Percentiles rank a stretch among this genome's conserved stretches.
phyloP scores from a whole-genome alignment of 257 asterid genomes.

The Primulina eburnea region DNA sequence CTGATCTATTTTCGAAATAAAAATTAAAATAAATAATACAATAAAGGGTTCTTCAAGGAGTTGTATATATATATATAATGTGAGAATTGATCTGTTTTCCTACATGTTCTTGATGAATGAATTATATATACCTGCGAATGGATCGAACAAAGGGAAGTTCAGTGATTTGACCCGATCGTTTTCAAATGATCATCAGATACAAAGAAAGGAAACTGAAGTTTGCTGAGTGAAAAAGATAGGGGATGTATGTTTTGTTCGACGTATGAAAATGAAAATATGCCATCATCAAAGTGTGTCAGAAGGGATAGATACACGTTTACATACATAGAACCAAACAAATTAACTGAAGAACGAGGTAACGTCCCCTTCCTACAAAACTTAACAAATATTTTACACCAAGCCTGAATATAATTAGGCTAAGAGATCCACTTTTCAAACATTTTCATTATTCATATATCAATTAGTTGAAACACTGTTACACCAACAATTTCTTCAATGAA shows the following conservation, averaged over 20 bases:
- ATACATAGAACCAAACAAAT: slow-evolving; percentile 37
- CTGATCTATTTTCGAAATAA: not conserved
- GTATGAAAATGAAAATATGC: slow-evolving; percentile 32
- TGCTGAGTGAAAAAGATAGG: slow-evolving; percentile 35
- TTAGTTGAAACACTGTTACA: too few relatives aligned
- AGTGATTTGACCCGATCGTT: slow-evolving; percentile 62
- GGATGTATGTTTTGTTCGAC: not conserved
- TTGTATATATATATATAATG: too few relatives aligned
- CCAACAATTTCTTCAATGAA: too few relatives aligned
- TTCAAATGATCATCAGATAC: slow-evolving; percentile 54
- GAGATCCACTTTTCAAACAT: not conserved
- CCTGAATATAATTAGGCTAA: slow-evolving; percentile 3
- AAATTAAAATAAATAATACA: too few relatives aligned
- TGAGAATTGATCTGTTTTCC: slow-evolving; percentile 12
- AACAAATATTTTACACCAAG: slow-evolving; percentile 4
- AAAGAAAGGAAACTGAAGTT: slow-evolving; percentile 36
- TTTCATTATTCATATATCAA: too few relatives aligned
- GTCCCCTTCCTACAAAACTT: slow-evolving; percentile 64
- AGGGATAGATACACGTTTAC: slow-evolving; percentile 38
- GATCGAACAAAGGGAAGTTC: slow-evolving; percentile 41
- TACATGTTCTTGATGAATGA: slow-evolving; percentile 21
- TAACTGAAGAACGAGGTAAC: slow-evolving; percentile 78
- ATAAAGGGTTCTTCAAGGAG: too few relatives aligned
- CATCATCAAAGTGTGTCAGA: slow-evolving; percentile 63
- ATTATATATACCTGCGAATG: slow-evolving; percentile 39